Percentiles rank a stretch among this genome's conserved stretches.
Evolutionary conservation across 768 basidiomycete species (phyloP).

Genomic region (Rhodosporidiobolus sp.): DNA sequence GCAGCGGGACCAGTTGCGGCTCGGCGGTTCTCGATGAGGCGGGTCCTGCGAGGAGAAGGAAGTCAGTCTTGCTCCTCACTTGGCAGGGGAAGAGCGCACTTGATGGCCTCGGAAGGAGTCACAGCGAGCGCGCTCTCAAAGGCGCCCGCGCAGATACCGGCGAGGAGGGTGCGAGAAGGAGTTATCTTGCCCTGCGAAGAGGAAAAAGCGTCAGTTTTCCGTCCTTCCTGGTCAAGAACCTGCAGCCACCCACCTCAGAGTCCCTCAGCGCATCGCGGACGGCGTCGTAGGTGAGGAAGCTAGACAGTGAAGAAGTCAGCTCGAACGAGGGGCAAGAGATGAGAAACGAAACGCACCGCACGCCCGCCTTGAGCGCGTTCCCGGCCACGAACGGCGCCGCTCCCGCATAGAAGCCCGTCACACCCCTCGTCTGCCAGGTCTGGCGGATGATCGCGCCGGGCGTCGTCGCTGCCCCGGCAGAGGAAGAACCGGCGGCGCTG

Average conservation of each 20-base stretch:
- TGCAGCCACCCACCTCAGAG: not conserved
- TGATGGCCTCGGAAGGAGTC: not conserved
- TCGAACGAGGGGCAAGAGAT: not conserved
- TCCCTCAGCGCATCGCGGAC: not conserved
- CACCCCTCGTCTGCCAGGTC: not conserved
- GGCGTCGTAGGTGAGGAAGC: not conserved
- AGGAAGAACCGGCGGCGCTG: not conserved
- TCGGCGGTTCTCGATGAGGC: not conserved
- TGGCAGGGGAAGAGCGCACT: not conserved
- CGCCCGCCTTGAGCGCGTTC: not conserved
- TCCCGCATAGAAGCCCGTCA: not conserved
- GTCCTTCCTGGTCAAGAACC: too few relatives aligned
- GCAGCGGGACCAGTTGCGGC: not conserved
- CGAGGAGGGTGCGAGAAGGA: not conserved
- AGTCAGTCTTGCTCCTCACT: too few relatives aligned
- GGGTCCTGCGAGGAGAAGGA: not conserved
- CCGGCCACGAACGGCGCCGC: not conserved
- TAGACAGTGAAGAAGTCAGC: not conserved
- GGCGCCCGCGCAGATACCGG: not conserved
- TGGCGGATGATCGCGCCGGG: not conserved
- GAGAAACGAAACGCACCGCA: not conserved
- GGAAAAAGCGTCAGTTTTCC: too few relatives aligned
- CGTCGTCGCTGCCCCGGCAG: not conserved
- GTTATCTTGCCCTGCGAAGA: not conserved
- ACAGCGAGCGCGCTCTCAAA: not conserved